Evolutionary conservation across 805 yeast genomes (phyloP), one percentile per base, ranked within the genome.

Genomic region (Blastobotrys muscicola): DNA sequence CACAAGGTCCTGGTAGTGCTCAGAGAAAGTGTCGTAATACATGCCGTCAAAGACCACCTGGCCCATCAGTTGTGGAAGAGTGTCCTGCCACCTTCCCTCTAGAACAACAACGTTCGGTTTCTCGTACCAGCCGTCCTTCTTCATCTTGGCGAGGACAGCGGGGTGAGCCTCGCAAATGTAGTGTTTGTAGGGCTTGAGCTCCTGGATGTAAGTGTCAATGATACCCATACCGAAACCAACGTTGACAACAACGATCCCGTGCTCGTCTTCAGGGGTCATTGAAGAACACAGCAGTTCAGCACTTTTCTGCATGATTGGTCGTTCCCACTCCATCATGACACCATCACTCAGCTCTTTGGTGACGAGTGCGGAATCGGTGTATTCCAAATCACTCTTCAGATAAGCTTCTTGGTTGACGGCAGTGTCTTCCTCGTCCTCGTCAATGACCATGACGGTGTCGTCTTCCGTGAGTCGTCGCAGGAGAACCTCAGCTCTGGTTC

Each of bases 191-290:
- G 89, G 90, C 13, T 54, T 55, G 36, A 62, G 65, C 2, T 62
- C 62, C 56, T 82, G 82, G 47, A 89, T 83, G 72, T 80, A 76
- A 1, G 76, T 66, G 59, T 89, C 97, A 43, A 89, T 87, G 43
- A 89, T 90, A 2, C 97, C 97, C 96, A 89, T 85, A 2, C 97
- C 97, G 59, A 90, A 89, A 0, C 97, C 97, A 33, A 89, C 84
- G 55, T 89, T 89, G 32, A 90, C 66, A 2, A 90, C 77, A 1
- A 44, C 41, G 9, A 54, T 49, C 33, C 67, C 72, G 34, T 67
- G 71, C 8, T 68, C 58, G 31, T 69, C 67, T 1, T 59, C 59
- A 4, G 13, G 37, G 16, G 23, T 34, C 14, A 13, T n/a, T 1
- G 57, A 61, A 26, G 45, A 43, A 14, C 64, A 68, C n/a, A 90